Conservation (phyloP, 1,284 basidiomycete genomes). For the Schizophyllum commune region DNA sequence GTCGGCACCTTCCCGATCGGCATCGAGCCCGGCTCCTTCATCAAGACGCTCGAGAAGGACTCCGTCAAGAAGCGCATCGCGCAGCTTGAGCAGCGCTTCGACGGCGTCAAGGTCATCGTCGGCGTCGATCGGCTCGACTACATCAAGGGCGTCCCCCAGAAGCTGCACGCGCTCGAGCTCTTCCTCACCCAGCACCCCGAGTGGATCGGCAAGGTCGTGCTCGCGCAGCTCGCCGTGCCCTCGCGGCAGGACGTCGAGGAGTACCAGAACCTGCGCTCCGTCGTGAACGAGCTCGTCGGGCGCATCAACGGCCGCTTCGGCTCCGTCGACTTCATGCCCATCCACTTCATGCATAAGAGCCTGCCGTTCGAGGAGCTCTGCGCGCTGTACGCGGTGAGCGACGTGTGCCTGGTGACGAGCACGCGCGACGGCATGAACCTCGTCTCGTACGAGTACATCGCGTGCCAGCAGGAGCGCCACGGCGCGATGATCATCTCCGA, state of each 20-base stretch:
- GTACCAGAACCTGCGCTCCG: conserved; percentile 94
- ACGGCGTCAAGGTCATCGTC: conserved; percentile 95
- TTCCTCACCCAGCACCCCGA: conserved; percentile 97
- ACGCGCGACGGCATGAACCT: conserved; percentile 99
- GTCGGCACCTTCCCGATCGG: conserved; percentile 99
- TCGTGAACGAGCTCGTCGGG: conserved; percentile 96
- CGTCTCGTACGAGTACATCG: conserved; percentile 99
- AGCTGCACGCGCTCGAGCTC: conserved; percentile 92
- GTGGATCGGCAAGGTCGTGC: conserved; percentile 98
- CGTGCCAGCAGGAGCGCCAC: conserved; percentile 87
- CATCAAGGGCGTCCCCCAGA: conserved; percentile 99
- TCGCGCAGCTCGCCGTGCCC: conserved; percentile 95
- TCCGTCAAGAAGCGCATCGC: conserved; percentile 75
- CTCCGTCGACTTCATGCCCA: conserved; percentile 98
- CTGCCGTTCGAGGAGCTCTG: conserved; percentile 93
- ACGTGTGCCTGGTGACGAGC: conserved; percentile 92
- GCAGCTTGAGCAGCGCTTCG: conserved; percentile 83
- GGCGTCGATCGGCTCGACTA: conserved; percentile 98
- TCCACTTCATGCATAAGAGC: conserved; percentile 97
- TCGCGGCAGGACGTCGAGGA: conserved; percentile 98
- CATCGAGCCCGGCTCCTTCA: conserved; percentile 92
- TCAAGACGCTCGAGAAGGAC: conserved; percentile 76
- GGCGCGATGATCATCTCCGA: conserved; percentile 98
- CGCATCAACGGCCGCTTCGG: conserved; percentile 98
- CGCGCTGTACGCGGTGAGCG: conserved; percentile 92